Conservation (phyloP, 2,329 filamentous ascomycete species). For the Cryoendolithus antarcticus region DNA sequence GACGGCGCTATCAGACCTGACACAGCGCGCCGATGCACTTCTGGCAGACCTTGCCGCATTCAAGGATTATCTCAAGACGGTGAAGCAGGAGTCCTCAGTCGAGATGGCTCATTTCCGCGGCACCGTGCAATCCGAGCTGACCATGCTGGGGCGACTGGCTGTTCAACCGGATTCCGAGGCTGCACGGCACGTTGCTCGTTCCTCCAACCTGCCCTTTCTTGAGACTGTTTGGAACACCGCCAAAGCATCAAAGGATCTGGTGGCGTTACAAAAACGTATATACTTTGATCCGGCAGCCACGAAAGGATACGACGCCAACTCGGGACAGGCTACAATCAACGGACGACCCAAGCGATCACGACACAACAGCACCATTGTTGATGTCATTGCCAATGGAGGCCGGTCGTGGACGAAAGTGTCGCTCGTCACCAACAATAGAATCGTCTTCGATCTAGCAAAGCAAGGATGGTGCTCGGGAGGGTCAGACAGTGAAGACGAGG, state of each 20-base stretch:
- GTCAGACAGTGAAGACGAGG: constrained; percentile 33
- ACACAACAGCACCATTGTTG: constrained; percentile 34
- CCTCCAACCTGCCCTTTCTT: constrained; percentile 55
- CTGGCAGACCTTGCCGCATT: constrained; percentile 31
- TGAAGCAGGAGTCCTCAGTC: constrained; percentile 24
- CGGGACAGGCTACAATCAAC: constrained; percentile 7
- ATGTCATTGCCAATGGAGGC: constrained; percentile 52
- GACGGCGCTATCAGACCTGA: constrained; percentile 17
- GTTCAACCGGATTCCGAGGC: constrained; percentile 13
- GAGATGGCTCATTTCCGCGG: constrained; percentile 23
- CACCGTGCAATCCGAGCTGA: constrained; percentile 23
- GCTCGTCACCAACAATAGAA: constrained; percentile 48
- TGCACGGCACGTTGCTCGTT: constrained; percentile 44
- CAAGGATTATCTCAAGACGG: constrained; percentile 20
- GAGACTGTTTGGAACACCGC: constrained; percentile 51
- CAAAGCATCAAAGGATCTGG: constrained; percentile 44
- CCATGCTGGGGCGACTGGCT: constrained; percentile 19
- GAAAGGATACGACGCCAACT: not conserved
- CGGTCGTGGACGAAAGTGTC: constrained; percentile 58
- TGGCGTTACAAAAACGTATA: constrained; percentile 45
- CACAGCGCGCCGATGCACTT: constrained; percentile 26
- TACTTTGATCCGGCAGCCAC: constrained; percentile 25
- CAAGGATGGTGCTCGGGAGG: constrained; percentile 48
- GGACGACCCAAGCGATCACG: constrained; percentile 15
- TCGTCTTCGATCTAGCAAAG: constrained; percentile 58